Evolutionary conservation across 306 rosid genomes (phyloP).

Genomic region (Sophora flavescens): DNA sequence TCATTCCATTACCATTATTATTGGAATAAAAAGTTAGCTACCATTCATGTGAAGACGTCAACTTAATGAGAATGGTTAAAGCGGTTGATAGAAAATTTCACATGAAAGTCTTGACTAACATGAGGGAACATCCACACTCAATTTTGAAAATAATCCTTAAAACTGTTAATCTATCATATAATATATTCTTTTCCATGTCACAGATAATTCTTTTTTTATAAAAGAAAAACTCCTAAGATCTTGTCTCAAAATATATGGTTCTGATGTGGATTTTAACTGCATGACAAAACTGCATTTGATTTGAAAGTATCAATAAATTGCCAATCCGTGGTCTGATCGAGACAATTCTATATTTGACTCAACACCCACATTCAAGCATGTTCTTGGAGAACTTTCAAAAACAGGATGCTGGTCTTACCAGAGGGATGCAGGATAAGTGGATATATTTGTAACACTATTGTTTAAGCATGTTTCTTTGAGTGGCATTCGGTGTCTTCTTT

Average conservation of each 20-base stretch:
- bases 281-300: constrained; percentile 28
- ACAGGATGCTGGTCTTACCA: constrained; percentile 17
- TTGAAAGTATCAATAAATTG: not conserved
- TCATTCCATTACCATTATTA: too few species aligned
- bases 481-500: not conserved
- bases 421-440: not conserved
- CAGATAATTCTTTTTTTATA: not conserved
- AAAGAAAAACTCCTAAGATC: not conserved
- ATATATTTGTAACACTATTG: not conserved
- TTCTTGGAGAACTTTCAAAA: not conserved
- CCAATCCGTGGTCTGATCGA: not conserved
- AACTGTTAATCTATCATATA: too few species aligned
- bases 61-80: too few species aligned
- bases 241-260: not conserved
- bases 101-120: too few species aligned
- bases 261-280: constrained; percentile 1
- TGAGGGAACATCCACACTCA: too few species aligned
- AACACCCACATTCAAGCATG: constrained; percentile 5
- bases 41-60: too few species aligned
- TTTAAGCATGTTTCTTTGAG: constrained; percentile 1
- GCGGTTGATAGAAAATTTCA: too few species aligned
- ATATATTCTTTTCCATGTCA: not conserved
- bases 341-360: constrained; percentile 30
- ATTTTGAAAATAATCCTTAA: too few species aligned
- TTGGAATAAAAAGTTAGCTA: too few species aligned